Evolutionary conservation across 108 stramenopile genomes (phyloP).

Genomic region (Nitzschia sp.): DNA sequence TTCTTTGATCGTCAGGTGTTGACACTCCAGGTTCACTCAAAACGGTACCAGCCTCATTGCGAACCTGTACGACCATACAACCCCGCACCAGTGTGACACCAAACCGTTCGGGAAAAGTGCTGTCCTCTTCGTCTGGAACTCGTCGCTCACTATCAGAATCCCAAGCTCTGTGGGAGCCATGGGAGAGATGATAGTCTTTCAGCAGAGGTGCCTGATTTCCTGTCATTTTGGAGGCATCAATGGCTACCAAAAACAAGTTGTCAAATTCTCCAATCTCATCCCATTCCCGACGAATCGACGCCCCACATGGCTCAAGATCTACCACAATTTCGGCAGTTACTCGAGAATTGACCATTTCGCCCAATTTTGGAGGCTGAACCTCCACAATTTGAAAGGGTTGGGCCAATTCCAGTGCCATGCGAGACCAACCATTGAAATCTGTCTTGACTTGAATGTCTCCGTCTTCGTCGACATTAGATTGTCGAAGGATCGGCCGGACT

Average conservation of each 20-base stretch:
- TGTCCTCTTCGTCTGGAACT: conserved; percentile 83
- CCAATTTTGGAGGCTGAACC: conserved; percentile 84
- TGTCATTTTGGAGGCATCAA: conserved; percentile 76
- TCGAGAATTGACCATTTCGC: conserved; percentile 69
- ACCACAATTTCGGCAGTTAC: conserved; percentile 82
- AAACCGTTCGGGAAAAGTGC: conserved; percentile 68
- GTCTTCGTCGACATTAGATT: conserved; percentile 34
- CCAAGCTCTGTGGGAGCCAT: conserved; percentile 30
- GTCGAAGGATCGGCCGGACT: conserved; percentile 55
- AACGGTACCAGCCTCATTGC: conserved; percentile 83
- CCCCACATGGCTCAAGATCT: conserved; percentile 82
- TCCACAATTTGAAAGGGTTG: conserved; percentile 57
- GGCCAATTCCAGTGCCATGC: conserved; percentile 78
- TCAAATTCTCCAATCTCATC: conserved; percentile 90
- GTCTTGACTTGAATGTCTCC: conserved; percentile 46
- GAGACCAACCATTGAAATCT: conserved; percentile 81
- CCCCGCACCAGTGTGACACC: conserved; percentile 83
- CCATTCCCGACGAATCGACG: conserved; percentile 88
- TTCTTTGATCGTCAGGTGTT: conserved; percentile 21
- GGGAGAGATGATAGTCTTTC: conserved; percentile 37
- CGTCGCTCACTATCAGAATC: conserved; percentile 48
- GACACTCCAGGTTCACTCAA: conserved; percentile 74
- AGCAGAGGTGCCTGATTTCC: conserved; percentile 49
- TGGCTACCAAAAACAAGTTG: conserved; percentile 83
- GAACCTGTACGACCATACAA: conserved; percentile 78